Percentiles rank a stretch among this genome's conserved stretches.
Evolutionary conservation across 2,329 filamentous ascomycete species (phyloP).

Genomic region (Thelonectria rubi): DNA sequence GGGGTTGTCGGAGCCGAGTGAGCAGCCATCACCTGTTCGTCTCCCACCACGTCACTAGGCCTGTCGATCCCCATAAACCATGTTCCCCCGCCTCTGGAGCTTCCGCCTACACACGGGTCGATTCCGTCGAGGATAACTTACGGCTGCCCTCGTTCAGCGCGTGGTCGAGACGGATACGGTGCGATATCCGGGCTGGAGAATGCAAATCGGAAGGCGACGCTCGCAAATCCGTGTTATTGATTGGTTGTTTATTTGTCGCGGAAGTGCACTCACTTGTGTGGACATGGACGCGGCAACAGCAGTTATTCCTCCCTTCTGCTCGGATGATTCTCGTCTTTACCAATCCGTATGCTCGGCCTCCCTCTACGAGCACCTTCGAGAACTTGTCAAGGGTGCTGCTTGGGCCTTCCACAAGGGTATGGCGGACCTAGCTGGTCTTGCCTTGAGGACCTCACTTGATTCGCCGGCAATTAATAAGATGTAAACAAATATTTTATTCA

Average conservation of each 20-base stretch:
- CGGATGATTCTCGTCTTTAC: no score
- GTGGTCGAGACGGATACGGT: not conserved
- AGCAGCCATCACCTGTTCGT: not conserved
- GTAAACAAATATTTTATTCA: not conserved
- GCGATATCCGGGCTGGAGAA: not conserved
- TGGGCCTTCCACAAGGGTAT: no score
- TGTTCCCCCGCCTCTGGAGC: not conserved
- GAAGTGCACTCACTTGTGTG: no score
- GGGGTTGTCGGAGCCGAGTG: not conserved
- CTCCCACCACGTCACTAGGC: no score
- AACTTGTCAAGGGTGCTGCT: no score
- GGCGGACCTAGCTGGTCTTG: not conserved
- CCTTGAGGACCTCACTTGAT: not conserved
- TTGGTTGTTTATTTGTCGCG: no score
- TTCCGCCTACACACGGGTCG: not conserved
- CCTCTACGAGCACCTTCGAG: no score
- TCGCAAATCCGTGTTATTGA: no score
- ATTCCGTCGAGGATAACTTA: not conserved
- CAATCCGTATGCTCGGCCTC: no score
- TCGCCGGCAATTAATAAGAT: not conserved
- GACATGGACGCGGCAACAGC: no score
- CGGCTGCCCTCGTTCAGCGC: not conserved
- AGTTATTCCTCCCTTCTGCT: no score
- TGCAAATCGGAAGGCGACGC: not conserved
- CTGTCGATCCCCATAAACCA: not conserved